A percentile compares a stretch with the other conserved stretches of the same genome.
phyloP scores from a whole-genome alignment of 2,329 filamentous ascomycete genomes.

The Cytospora piceae region DNA sequence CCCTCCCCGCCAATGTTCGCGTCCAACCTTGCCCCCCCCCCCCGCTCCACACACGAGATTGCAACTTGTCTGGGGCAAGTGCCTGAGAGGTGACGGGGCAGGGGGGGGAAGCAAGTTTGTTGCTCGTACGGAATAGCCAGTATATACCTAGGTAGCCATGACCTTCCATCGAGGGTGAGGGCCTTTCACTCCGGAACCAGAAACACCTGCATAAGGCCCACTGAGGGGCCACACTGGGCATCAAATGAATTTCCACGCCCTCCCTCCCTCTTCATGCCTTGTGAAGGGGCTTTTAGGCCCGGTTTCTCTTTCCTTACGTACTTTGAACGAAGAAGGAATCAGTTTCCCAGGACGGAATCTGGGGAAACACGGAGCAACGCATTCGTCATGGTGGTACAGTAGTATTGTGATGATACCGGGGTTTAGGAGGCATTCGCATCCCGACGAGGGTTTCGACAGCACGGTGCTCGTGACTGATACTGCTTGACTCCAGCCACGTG shows the following conservation, averaged over 20 bases:
- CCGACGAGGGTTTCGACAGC: background rate
- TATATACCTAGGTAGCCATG: too few relatives aligned
- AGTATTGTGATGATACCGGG: background rate
- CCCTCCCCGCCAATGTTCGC: background rate
- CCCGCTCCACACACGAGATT: background rate
- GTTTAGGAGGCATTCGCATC: background rate
- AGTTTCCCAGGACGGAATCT: background rate
- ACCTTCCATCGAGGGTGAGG: background rate
- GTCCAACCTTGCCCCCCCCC: background rate
- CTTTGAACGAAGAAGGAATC: background rate
- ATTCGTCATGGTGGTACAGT: slow-evolving; percentile 1
- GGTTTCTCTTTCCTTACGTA: background rate
- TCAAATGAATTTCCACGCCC: slow-evolving; percentile 17
- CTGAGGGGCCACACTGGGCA: slow-evolving; percentile 8
- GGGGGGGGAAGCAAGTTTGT: background rate
- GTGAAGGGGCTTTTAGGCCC: background rate
- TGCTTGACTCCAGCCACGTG: background rate
- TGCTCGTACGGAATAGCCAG: too few relatives aligned
- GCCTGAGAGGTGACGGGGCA: background rate
- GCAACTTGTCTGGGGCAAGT: background rate
- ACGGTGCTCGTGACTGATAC: background rate
- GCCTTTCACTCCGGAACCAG: slow-evolving; percentile 20
- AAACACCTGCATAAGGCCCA: slow-evolving; percentile 21
- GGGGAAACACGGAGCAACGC: background rate
- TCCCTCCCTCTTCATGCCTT: slow-evolving; percentile 15